phyloP scores from a whole-genome alignment of 2,329 filamentous ascomycete genomes.

The Torrubiella hemipterigena region DNA sequence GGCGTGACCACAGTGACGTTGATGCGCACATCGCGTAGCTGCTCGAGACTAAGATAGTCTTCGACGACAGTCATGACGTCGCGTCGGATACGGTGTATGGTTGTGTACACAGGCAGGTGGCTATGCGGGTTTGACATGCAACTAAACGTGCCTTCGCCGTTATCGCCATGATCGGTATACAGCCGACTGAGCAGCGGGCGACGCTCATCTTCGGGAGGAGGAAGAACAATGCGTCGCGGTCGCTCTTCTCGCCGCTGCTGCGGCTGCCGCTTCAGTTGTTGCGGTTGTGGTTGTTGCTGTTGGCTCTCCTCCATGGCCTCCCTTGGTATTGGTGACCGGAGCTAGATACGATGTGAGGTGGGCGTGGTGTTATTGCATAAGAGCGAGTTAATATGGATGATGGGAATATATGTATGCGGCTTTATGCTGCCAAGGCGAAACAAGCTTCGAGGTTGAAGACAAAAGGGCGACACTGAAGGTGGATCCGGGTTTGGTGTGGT shows the following conservation, averaged over 20 bases:
- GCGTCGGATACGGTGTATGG: conserved; percentile 59
- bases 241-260: too few relatives aligned
- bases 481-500: too few relatives aligned
- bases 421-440: too few relatives aligned
- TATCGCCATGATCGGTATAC: conserved; percentile 16
- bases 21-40: conserved; percentile 69
- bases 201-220: conserved; percentile 17
- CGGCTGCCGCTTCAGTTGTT: conserved; percentile 3
- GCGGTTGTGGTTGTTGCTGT: background rate
- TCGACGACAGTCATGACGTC: conserved; percentile 53
- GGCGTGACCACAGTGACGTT: conserved; percentile 71
- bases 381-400: too few relatives aligned
- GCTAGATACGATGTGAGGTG: too few relatives aligned
- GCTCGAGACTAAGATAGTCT: conserved; percentile 55
- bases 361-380: too few relatives aligned
- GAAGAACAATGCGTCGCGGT: conserved; percentile 19
- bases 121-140: conserved; percentile 46
- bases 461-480: too few relatives aligned
- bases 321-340: too few relatives aligned
- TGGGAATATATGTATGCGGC: too few relatives aligned
- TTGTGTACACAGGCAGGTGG: conserved; percentile 61
- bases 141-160: conserved; percentile 31
- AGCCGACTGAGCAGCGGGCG: conserved; percentile 21
- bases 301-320: too few relatives aligned
- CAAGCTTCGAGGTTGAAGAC: too few relatives aligned